Evolutionary conservation across 2,329 filamentous ascomycete species (phyloP), one percentile per base, ranked within the genome.

Genomic region (Plectosphaerella plurivora): DNA sequence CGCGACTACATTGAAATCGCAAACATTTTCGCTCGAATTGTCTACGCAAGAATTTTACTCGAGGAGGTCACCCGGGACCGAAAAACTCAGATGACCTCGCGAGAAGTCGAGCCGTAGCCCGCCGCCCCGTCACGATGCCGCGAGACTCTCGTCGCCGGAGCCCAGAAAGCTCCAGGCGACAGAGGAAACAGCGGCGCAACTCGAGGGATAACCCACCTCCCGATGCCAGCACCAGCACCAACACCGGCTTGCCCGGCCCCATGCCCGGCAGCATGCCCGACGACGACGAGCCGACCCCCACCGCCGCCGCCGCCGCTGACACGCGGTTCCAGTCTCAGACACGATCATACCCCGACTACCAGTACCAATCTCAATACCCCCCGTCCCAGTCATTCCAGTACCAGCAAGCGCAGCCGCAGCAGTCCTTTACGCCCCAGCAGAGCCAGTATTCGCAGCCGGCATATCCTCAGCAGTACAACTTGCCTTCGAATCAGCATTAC

Each of bases 121-220:
- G 58, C 28, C 28, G 28, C 28, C 28, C 28, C 28, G 28, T 64
- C 60, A 71, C 64, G 65, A 81, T 77, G 76, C 77, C 80, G 77
- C 72, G 75, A 71, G 73, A 76, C 63, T 70, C 73, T 68, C 77
- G 78, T 66, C 76, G 75, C 63, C 75, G 78, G 71, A 82, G 78
- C 69, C 77, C 76, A 52, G 79, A 81, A 61, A 74, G 74, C 71
- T 74, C 73, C 64, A 72, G 76, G 65, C 76, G 78, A 65, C 76
- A 77, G 71, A 65, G 63, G 53, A 53, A 49, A 41, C 52, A 57
- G 37, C 54, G 54, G 36, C 54, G 54, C 35, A 49, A 51, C 50
- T 55, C 52, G 49, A 52, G 52, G 36, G 56, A 57, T 15, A 52
- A 57, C 47, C 52, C 48, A 18, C 46, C 46, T 36, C 28, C 16